Percentiles rank a stretch among this genome's conserved stretches.
phyloP scores from a whole-genome alignment of 2,329 filamentous ascomycete species.

The Cyphellophora attinorum region DNA sequence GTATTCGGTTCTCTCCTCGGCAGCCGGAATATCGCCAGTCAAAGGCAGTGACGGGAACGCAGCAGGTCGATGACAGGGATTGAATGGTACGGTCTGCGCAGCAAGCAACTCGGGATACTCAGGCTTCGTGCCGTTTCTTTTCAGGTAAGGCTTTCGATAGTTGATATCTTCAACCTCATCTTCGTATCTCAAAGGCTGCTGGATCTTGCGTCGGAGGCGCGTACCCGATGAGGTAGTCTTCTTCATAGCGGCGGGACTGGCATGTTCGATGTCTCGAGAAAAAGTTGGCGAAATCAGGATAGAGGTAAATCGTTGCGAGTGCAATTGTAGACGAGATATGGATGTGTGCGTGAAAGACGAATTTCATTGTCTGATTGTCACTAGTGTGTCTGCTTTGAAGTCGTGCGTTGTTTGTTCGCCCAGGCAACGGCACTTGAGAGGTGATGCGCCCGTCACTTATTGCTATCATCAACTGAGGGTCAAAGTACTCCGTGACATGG shows the following conservation, averaged over 20 bases:
- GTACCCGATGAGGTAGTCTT: conserved; percentile 14
- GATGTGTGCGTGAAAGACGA: conserved; percentile 2
- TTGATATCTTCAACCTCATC: conserved; percentile 18
- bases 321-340: conserved; percentile 1
- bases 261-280: neutral
- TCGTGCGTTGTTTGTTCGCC: too few species aligned
- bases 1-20: neutral
- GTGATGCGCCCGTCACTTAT: too few species aligned
- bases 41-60: conserved; percentile 29
- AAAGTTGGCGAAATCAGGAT: neutral
- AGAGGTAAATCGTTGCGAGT: conserved; percentile 2
- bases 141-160: conserved; percentile 6
- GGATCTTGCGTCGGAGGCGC: conserved; percentile 25
- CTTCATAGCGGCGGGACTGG: conserved; percentile 15
- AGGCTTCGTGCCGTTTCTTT: conserved; percentile 7
- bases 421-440: too few species aligned
- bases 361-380: conserved; percentile 2
- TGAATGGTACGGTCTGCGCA: conserved; percentile 17
- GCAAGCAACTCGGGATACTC: conserved; percentile 16
- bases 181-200: conserved; percentile 21
- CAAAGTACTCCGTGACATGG: too few species aligned
- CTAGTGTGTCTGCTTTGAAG: neutral
- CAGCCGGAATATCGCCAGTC: conserved; percentile 1
- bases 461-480: too few species aligned
- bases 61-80: conserved; percentile 30